Evolutionary conservation across 2,329 filamentous ascomycete species (phyloP), one percentile per base, ranked within the genome.

Genomic region (Hyphodiscus sp.): DNA sequence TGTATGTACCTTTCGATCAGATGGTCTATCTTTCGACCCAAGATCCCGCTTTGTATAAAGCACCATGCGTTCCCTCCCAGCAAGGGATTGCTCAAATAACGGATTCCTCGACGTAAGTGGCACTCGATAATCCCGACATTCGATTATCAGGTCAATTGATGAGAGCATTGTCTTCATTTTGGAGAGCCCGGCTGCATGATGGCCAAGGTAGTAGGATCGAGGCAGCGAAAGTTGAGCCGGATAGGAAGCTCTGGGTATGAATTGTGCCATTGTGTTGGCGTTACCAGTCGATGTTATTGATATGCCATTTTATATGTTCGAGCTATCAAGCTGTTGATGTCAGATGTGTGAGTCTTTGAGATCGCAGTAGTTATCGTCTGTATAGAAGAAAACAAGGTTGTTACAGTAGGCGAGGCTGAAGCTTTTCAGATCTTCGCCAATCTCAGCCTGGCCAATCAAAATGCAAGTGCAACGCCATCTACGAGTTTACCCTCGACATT

Each of bases 11-110:
- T 65, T 69, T 63, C 69, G 70, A 60, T 73, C 70, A 41, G 63
- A 58, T n/a, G 67, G 67, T 29, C 68, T 67, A 11, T 69, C 68
- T 47, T 68, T 68, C 52, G 73, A 75, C 6, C 83, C 86, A 23
- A 96, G 77, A 70, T 96, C 91, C 61, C 81, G 75, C 70, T 97
- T 96, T 16, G 94, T 99, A 71, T 96, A 97, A 41, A 97, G 85
- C 61, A 97, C 77, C 60, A 96, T 74, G 57, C 91, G 82, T 64
- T 87, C 78, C 59, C 83, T 83, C 16, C 85, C 85, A 26, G 82
- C 82, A 45, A 97, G 75, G 30, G 82, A 80, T 58, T 84, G 78
- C 67, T 97, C 92, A 62, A 99, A 92, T 45, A 91, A 74, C 0
- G 91, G 92, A 67, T 99, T 99, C 61, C 89, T 83, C 2, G 89